Evolutionary conservation across 2,329 filamentous ascomycete species (phyloP), one percentile per base, ranked within the genome.

Genomic region (Magnaporthales sp.): DNA sequence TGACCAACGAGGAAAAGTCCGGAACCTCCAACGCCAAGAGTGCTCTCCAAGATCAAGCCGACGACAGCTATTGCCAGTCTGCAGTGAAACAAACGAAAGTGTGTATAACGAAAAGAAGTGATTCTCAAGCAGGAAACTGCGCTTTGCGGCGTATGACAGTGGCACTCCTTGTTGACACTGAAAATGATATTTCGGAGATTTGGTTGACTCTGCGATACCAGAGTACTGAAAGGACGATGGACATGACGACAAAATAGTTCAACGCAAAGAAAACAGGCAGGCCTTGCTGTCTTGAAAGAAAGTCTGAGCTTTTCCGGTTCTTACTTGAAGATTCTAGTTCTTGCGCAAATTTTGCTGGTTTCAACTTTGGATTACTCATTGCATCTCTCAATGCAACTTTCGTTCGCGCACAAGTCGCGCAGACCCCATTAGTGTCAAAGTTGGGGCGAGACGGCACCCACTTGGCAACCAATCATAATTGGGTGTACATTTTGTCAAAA

Each of bases 341-440:
- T 58, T 58, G 54, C 54, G 54, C 54, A 58, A 26, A 4, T 58
- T 58, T 58, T 26, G 54, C 54, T 22, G 54, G 54, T 58, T 58
- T 58, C 54, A 58, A 58, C n/a, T 22, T 22, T 24, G n/a, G 54
- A 58, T 58, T 58, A 58, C 54, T 58, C n/a, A 58, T 26, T 58
- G 22, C 54, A n/a, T 24, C 22, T 24, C 54, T 58, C 54, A 58
- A 58, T 38, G 31, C 7, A 46, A 46, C 30, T 64, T 31, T n/a
- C 22, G 62, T 64, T 64, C 62, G 38, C 62, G 62, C 62, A 64
- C 62, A 64, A 64, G 62, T 64, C 62, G 62, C 62, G 62, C 62
- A 64, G 62, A 32, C 32, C 62, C 62, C 62, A 46, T 64, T 27
- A n/a, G 29, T 58, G 54, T 26, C 24, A 11, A 24, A 58, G 54